phyloP scores from a whole-genome alignment of 2,329 filamentous ascomycete species.

The Penicillium sp. region DNA sequence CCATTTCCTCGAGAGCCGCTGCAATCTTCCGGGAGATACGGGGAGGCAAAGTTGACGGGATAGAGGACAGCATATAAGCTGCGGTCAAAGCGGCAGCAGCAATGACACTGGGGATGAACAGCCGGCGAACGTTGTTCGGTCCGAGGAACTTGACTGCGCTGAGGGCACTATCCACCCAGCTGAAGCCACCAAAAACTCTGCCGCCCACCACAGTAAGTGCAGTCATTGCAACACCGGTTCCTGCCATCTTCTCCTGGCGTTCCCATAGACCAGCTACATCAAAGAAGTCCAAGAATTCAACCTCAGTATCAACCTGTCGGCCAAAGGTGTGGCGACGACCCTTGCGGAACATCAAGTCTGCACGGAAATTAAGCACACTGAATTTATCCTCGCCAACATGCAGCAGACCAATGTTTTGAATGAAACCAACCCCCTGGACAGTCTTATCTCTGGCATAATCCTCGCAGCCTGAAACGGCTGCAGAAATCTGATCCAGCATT shows the following conservation, averaged over 20 bases:
- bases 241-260: conserved; percentile 89
- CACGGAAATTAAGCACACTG: conserved; percentile 79
- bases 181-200: conserved; percentile 76
- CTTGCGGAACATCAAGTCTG: conserved; percentile 91
- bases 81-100: conserved; percentile 72
- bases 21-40: conserved; percentile 84
- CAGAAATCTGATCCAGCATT: conserved; percentile 84
- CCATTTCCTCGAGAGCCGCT: conserved; percentile 73
- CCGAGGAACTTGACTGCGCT: conserved; percentile 79
- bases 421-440: conserved; percentile 76
- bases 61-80: conserved; percentile 80
- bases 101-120: conserved; percentile 78
- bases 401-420: conserved; percentile 83
- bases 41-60: conserved; percentile 83
- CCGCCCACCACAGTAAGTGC: conserved; percentile 82
- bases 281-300: conserved; percentile 91
- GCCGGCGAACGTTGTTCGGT: conserved; percentile 73
- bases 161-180: conserved; percentile 86
- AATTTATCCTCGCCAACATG: conserved; percentile 84
- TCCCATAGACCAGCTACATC: conserved; percentile 81
- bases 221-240: conserved; percentile 92
- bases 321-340: conserved; percentile 73
- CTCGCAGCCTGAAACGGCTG: conserved; percentile 76
- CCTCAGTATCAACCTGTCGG: conserved; percentile 80
- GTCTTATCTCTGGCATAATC: conserved; percentile 79